Percentiles rank a stretch among this genome's conserved stretches.
Conservation (phyloP, 352 stramenopile genomes). For the Pythium folliculosum region DNA sequence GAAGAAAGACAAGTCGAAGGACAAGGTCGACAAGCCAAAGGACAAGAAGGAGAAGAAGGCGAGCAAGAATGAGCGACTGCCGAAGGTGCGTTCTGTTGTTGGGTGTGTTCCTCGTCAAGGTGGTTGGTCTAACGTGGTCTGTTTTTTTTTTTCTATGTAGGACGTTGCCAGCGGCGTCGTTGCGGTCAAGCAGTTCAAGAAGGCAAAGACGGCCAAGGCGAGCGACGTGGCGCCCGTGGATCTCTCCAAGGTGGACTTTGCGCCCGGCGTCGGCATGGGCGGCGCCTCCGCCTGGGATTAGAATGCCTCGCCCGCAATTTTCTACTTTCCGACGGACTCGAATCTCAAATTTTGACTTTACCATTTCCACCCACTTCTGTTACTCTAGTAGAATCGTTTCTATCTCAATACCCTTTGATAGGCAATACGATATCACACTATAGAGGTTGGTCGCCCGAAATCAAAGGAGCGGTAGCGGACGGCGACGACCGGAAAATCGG, state of each 20-base stretch:
- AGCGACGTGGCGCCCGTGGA: conserved; percentile 37
- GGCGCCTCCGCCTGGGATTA: conserved; percentile 79
- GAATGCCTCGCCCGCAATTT: background rate
- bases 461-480: conserved; percentile 21
- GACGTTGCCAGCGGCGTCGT: conserved; percentile 74
- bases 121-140: background rate
- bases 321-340: background rate
- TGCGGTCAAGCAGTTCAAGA: conserved; percentile 81
- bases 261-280: conserved; percentile 63
- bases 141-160: conserved; percentile 26
- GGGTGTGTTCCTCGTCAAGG: background rate
- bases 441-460: conserved; percentile 15
- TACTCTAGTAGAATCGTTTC: conserved; percentile 1
- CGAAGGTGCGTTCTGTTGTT: conserved; percentile 33
- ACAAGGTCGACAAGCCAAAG: conserved; percentile 20
- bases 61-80: conserved; percentile 39
- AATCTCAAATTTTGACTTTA: conserved; percentile 18
- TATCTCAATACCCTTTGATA: conserved; percentile 19
- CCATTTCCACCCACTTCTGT: conserved; percentile 3
- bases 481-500: conserved; percentile 26
- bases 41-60: conserved; percentile 19
- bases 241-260: conserved; percentile 62
- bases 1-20: conserved; percentile 29
- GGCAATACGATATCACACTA: conserved; percentile 9
- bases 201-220: conserved; percentile 47